Evolutionary conservation across 2,329 filamentous ascomycete species (phyloP), one percentile per base, ranked within the genome.

Genomic region (Cercospora zeae-maydis): DNA sequence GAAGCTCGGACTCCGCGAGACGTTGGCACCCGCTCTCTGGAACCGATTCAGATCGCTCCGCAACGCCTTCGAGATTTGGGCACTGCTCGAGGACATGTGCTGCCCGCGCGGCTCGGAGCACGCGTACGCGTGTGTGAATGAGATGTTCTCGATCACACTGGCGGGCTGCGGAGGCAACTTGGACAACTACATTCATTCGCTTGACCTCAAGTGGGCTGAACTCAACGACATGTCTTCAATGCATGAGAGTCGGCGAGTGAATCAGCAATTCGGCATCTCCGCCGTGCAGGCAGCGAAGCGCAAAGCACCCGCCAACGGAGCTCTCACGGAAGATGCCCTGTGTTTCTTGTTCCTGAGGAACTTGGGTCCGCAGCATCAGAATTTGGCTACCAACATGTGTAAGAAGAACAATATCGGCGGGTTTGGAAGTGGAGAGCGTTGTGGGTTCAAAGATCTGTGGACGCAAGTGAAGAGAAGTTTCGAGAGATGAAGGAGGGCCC

Each of bases 381-480:
- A 61, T 16, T 66, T 71, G 68, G 69, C 67, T 5, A 67, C 67
- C 2, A 68, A 61, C 24, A 27, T 74, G 52, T 71, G 69, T 51
- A 66, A 66, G 65, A 73, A 69, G 51, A 70, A 70, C 30, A 74
- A 75, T 61, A 65, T 75, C 54, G 72, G 67, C 13, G 73, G 73
- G 2, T 74, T 73, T 49, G 73, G 73, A 5, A 73, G 69, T 14
- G 73, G 73, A 7, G 64, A 69, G 34, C 64, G 67, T 42, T 21
- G 74, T 19, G 68, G 67, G 7, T 74, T 73, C 54, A 66, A 69
- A 30, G 72, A 72, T 30, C 34, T 74, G 55, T 61, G 57, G 5
- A 65, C 68, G 11, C 24, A 73, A 54, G 65, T 66, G 2, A 71
- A 68, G 66, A 64, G 68, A 37, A 68, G 65, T 31, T 49, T 69